Conservation (phyloP, 495 filamentous ascomycete species). For the Aspergillus taichungensis region DNA sequence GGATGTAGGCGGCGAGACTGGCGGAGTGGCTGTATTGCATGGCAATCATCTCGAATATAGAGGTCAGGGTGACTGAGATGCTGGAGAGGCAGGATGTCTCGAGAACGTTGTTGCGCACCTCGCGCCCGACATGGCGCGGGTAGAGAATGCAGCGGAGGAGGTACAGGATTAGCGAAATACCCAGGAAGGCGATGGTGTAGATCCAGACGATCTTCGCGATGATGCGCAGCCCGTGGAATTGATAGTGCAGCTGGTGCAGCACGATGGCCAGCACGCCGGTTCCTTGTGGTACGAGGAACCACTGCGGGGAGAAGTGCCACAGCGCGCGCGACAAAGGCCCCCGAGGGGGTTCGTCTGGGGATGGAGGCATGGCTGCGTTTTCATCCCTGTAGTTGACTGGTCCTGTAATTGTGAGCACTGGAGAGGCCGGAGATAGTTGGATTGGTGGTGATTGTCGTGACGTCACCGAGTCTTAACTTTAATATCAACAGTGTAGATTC, state of each 20-base stretch:
- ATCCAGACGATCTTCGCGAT: constrained; percentile 27
- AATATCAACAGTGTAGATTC: too few relatives aligned
- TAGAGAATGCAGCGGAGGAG: constrained; percentile 18
- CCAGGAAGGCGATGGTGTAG: constrained; percentile 20
- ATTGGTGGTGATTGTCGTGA: too few relatives aligned
- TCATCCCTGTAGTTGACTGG: too few relatives aligned
- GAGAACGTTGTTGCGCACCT: constrained; percentile 12
- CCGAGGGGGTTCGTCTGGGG: constrained; percentile 1
- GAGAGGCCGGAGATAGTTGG: too few relatives aligned
- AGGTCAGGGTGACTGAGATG: constrained; percentile 22
- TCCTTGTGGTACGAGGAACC: constrained; percentile 27
- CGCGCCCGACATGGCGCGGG: constrained; percentile 15
- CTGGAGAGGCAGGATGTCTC: constrained; percentile 27
- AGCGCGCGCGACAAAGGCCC: constrained; percentile 13
- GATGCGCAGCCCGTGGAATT: constrained; percentile 19
- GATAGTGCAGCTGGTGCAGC: constrained; percentile 23
- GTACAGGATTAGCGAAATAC: constrained; percentile 14
- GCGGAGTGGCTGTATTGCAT: constrained; percentile 15
- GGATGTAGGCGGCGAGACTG: constrained; percentile 17
- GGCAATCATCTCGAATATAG: constrained; percentile 18
- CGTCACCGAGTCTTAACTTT: too few relatives aligned
- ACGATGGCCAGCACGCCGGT: constrained; percentile 20
- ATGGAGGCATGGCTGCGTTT: too few relatives aligned
- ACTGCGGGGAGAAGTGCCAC: constrained; percentile 23
- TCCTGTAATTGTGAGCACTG: too few relatives aligned